phyloP scores from a whole-genome alignment of 2,329 filamentous ascomycete genomes.

The Cladosporium sp. region DNA sequence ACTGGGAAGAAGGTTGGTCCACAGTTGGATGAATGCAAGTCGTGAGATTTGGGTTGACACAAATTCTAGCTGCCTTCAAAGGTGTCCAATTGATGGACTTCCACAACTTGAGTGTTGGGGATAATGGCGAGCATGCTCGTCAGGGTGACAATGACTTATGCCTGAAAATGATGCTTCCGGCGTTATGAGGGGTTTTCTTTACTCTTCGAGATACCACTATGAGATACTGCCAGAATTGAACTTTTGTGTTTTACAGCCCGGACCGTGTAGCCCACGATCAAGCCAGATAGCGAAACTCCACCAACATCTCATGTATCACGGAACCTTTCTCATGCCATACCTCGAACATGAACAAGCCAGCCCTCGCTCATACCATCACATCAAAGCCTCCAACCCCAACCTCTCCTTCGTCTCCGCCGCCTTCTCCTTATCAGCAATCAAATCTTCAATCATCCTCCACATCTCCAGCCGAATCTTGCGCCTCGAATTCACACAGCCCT shows the following conservation, averaged over 20 bases:
- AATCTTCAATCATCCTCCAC: conserved; percentile 44
- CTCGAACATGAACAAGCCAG: background rate
- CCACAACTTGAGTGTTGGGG: background rate
- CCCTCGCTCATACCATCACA: conserved; percentile 2
- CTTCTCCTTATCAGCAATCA: conserved; percentile 43
- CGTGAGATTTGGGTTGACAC: background rate
- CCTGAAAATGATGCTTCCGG: too few species aligned
- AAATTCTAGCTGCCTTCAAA: conserved; percentile 5
- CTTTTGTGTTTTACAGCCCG: background rate
- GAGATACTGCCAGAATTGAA: background rate
- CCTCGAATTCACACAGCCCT: conserved; percentile 36
- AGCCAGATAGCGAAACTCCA: too few species aligned
- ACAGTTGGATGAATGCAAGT: background rate
- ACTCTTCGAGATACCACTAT: too few species aligned
- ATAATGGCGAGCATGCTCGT: background rate
- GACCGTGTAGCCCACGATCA: too few species aligned
- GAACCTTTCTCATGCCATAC: background rate
- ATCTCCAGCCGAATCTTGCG: conserved; percentile 48
- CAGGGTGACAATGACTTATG: too few species aligned
- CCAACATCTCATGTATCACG: too few species aligned
- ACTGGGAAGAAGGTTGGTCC: conserved; percentile 29
- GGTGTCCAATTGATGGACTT: conserved; percentile 7
- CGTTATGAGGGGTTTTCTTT: too few species aligned
- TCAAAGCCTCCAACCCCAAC: conserved; percentile 22
- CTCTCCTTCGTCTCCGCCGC: conserved; percentile 38